A percentile compares a stretch with the other conserved stretches of the same genome.
These are phyloP conservation scores for Pythium graminicola DNA, from an alignment of 352 stramenopile genomes.

Conservation along the genomic window DNA sequence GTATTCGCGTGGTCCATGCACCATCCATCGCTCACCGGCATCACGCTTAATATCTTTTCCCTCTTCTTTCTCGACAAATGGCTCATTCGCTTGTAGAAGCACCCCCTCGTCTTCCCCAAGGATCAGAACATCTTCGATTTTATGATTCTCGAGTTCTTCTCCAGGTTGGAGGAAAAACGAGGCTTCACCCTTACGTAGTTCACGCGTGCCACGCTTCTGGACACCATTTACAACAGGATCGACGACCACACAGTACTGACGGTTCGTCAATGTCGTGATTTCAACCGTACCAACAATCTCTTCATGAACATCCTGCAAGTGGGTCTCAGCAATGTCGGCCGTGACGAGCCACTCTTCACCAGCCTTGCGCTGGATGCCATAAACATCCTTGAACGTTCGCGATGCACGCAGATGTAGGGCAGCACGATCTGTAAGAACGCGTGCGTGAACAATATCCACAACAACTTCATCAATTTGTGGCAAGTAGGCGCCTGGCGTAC, in stretches of 20 bases:
- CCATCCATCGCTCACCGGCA: conserved; percentile 73
- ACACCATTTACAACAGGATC: conserved; percentile 60
- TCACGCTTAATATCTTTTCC: conserved; percentile 39
- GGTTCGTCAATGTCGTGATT: conserved; percentile 68
- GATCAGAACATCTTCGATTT: conserved; percentile 59
- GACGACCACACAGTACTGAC: conserved; percentile 76
- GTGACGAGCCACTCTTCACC: conserved; percentile 80
- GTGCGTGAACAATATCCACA: conserved; percentile 49
- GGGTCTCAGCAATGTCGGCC: conserved; percentile 58
- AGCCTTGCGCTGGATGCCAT: conserved; percentile 56
- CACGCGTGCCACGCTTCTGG: conserved; percentile 61
- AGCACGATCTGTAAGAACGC: conserved; percentile 59
- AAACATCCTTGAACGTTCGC: conserved; percentile 73
- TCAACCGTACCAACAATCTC: conserved; percentile 51
- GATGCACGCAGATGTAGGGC: conserved; percentile 58
- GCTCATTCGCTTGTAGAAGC: conserved; percentile 60
- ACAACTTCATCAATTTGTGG: conserved; percentile 71
- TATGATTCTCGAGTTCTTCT: conserved; percentile 51
- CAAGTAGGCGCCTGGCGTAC: conserved; percentile 60
- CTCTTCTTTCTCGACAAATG: conserved; percentile 44
- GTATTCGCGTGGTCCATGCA: conserved; percentile 71
- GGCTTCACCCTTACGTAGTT: conserved; percentile 63
- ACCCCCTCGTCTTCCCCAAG: conserved; percentile 75
- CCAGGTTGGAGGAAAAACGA: conserved; percentile 69
- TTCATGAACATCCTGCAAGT: conserved; percentile 76